Percentiles rank a stretch among this genome's conserved stretches.
These are phyloP conservation scores for Fusarium brachygibbosum DNA, from an alignment of 2,329 filamentous ascomycete species.

Conservation along the genomic window DNA sequence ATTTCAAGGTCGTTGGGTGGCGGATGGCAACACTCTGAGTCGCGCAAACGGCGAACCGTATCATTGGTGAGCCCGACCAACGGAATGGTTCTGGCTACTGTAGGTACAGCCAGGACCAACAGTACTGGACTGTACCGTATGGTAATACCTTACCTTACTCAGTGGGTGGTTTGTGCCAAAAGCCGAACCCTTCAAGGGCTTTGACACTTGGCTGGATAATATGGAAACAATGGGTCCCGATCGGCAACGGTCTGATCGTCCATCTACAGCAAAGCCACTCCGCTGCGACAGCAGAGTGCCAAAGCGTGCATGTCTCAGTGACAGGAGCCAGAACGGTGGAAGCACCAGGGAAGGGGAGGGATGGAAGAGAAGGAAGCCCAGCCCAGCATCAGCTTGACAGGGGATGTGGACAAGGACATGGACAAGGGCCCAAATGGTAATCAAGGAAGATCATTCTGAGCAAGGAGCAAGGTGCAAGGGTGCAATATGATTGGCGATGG, in stretches of 20 bases:
- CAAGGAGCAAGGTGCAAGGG: conserved; percentile 30
- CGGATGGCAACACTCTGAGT: conserved; percentile 23
- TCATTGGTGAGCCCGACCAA: neutral
- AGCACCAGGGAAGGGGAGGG: conserved; percentile 26
- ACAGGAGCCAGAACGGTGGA: conserved; percentile 43
- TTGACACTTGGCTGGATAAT: neutral
- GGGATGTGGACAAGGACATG: neutral
- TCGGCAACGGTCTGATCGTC: conserved; percentile 36
- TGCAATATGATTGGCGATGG: conserved; percentile 7
- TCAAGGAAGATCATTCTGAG: conserved; percentile 32
- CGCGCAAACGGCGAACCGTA: conserved; percentile 17
- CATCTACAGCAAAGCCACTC: conserved; percentile 17
- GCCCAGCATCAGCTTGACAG: conserved; percentile 39
- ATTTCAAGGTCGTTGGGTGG: neutral
- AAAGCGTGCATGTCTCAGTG: conserved; percentile 25
- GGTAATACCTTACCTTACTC: neutral
- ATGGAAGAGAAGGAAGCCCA: neutral
- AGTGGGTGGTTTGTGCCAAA: neutral
- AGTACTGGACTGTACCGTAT: neutral
- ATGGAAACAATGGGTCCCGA: conserved; percentile 35
- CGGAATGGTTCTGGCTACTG: neutral
- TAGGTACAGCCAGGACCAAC: neutral
- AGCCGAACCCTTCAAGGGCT: conserved; percentile 4
- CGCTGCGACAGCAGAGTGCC: conserved; percentile 7
- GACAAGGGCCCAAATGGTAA: conserved; percentile 15